Evolutionary conservation across 2,329 filamentous ascomycete genomes (phyloP).

Genomic region (Parafenestella ontariensis): DNA sequence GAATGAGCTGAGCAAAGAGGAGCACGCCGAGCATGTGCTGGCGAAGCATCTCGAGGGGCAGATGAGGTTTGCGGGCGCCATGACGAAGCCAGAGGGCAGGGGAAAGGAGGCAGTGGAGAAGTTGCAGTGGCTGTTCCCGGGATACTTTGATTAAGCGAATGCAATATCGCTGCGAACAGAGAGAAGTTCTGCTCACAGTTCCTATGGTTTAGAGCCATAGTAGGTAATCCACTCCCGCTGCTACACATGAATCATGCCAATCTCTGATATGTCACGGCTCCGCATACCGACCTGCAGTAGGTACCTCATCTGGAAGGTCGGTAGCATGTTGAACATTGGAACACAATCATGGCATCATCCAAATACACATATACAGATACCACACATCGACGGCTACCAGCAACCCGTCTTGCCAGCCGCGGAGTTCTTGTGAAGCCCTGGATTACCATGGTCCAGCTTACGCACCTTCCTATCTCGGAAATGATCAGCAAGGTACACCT

Average conservation of each 20-base stretch:
- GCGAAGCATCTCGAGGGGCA: conserved; percentile 83
- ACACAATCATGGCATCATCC: conserved; percentile 25
- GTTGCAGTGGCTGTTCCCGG: conserved; percentile 86
- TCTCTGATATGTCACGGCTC: not conserved
- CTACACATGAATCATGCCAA: not conserved
- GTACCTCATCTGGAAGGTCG: conserved; percentile 24
- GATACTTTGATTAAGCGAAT: conserved; percentile 64
- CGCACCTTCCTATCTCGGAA: conserved; percentile 27
- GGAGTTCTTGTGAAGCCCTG: conserved; percentile 5
- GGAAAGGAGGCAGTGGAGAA: conserved; percentile 77
- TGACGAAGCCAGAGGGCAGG: conserved; percentile 80
- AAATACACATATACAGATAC: conserved; percentile 15
- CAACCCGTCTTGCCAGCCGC: conserved; percentile 12
- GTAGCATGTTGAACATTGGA: conserved; percentile 3
- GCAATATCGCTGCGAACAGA: not conserved
- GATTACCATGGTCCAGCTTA: not conserved
- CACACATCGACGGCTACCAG: conserved; percentile 21
- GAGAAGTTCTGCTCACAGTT: conserved; percentile 1
- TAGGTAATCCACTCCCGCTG: not conserved
- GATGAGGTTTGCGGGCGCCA: conserved; percentile 78
- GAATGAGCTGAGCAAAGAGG: conserved; percentile 80
- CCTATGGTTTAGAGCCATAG: conserved; percentile 7
- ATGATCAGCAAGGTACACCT: conserved; percentile 13
- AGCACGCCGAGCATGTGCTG: conserved; percentile 75
- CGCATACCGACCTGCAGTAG: not conserved